Evolutionary conservation across 2,329 filamentous ascomycete genomes (phyloP).

Genomic region (Macrophomina pseudophaseolina): DNA sequence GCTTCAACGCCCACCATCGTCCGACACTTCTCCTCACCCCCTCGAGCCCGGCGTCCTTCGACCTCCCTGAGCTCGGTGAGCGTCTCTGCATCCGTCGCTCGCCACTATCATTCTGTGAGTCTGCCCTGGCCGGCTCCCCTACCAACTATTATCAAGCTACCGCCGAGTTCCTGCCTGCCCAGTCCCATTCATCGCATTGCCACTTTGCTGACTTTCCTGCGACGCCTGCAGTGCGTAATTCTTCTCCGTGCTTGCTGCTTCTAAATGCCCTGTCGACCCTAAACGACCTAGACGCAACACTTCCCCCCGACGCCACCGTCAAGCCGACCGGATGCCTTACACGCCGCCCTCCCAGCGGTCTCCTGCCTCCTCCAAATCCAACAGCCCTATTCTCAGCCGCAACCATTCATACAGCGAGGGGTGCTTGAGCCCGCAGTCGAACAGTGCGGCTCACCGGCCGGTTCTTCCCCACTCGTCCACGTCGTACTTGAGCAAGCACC

Average conservation of each 20-base stretch:
- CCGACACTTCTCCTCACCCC: background rate
- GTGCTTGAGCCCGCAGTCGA: conserved; percentile 39
- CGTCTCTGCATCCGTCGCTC: conserved; percentile 11
- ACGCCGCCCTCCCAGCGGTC: conserved; percentile 75
- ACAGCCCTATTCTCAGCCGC: conserved; percentile 56
- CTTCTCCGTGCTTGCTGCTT: conserved; percentile 37
- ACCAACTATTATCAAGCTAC: background rate
- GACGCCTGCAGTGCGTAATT: conserved; percentile 33
- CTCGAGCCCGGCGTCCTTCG: background rate
- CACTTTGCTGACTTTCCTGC: conserved; percentile 5
- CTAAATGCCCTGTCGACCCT: conserved; percentile 52
- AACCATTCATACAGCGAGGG: conserved; percentile 55
- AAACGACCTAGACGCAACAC: conserved; percentile 40
- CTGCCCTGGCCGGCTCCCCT: background rate
- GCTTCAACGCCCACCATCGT: background rate
- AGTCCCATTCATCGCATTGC: background rate
- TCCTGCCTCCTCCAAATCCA: conserved; percentile 61
- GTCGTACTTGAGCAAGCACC: conserved; percentile 67
- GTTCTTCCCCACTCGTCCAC: conserved; percentile 61
- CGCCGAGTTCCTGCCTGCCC: background rate
- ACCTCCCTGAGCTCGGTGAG: conserved; percentile 7
- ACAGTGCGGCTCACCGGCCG: conserved; percentile 45
- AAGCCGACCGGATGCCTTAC: conserved; percentile 76
- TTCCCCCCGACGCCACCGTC: conserved; percentile 34
- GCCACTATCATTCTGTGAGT: conserved; percentile 26